These are phyloP conservation scores for Arthroderma sp. DNA, from an alignment of 2,329 filamentous ascomycete genomes.

Conservation along the genomic window DNA sequence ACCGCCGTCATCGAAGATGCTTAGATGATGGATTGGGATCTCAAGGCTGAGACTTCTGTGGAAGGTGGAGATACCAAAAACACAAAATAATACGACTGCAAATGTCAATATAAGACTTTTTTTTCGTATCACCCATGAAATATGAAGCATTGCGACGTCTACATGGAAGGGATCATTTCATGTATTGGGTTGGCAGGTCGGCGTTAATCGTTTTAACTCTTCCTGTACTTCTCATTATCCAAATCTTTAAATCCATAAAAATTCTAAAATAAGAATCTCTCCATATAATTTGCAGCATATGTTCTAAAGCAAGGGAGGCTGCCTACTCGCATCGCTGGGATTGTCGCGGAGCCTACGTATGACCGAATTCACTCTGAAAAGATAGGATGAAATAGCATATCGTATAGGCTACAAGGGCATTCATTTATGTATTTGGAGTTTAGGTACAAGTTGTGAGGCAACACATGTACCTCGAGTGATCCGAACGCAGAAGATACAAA, in stretches of 20 bases:
- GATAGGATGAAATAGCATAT: no score
- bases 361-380: no score
- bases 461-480: not conserved
- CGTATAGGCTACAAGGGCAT: not conserved
- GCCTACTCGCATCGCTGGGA: not conserved
- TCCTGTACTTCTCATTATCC: not conserved
- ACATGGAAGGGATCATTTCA: not conserved
- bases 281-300: not conserved
- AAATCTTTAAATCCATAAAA: not conserved
- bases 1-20: constrained; percentile 71
- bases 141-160: not conserved
- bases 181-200: constrained; percentile 1
- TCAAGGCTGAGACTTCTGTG: not conserved
- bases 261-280: not conserved
- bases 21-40: constrained; percentile 27
- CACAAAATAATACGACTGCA: not conserved
- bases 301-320: not conserved
- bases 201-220: not conserved
- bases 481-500: not conserved
- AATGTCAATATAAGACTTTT: not conserved
- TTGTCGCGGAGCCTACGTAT: not conserved
- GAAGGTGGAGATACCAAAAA: not conserved
- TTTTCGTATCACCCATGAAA: not conserved
- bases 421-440: not conserved
- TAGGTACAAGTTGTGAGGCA: not conserved